A percentile compares a stretch with the other conserved stretches of the same genome.
Conservation (phyloP, 202 grass and related monocot genomes). For the Tripidium arundinaceum region DNA sequence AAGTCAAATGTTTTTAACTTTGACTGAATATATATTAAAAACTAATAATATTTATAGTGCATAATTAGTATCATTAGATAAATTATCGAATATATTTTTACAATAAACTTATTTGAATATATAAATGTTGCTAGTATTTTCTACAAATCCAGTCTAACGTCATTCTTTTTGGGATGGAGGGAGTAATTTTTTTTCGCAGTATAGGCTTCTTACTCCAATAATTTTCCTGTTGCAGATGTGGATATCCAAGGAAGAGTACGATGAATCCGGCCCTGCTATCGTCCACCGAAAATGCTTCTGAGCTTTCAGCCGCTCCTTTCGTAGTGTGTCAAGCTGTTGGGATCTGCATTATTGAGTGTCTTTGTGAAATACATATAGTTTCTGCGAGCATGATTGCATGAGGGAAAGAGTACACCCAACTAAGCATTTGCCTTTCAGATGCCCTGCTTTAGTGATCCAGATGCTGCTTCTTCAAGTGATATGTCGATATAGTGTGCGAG, state of each 20-base stretch:
- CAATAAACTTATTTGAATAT: too few relatives aligned
- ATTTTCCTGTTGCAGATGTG: slow-evolving; percentile 54
- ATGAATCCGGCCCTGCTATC: slow-evolving; percentile 68
- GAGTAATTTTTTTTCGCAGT: too few relatives aligned
- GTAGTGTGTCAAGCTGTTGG: not conserved
- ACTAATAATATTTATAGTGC: too few relatives aligned
- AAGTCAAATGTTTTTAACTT: too few relatives aligned
- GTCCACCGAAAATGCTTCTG: slow-evolving; percentile 79
- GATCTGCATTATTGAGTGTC: not conserved
- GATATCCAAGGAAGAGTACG: slow-evolving; percentile 75
- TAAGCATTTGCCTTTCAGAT: not conserved
- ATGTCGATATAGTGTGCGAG: not conserved
- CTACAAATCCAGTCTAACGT: too few relatives aligned
- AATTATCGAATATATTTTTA: too few relatives aligned
- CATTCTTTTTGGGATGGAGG: too few relatives aligned
- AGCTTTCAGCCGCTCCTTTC: slow-evolving; percentile 7
- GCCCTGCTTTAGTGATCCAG: not conserved
- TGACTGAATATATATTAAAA: too few relatives aligned
- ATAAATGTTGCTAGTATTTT: too few relatives aligned
- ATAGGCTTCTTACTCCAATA: not conserved
- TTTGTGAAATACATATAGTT: slow-evolving; percentile 18
- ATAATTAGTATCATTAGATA: too few relatives aligned
- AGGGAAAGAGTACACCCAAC: not conserved
- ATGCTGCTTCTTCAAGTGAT: not conserved
- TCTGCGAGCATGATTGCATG: not conserved